Evolutionary conservation across 495 filamentous ascomycete species (phyloP).

Genomic region (Neurospora tetraspora): DNA sequence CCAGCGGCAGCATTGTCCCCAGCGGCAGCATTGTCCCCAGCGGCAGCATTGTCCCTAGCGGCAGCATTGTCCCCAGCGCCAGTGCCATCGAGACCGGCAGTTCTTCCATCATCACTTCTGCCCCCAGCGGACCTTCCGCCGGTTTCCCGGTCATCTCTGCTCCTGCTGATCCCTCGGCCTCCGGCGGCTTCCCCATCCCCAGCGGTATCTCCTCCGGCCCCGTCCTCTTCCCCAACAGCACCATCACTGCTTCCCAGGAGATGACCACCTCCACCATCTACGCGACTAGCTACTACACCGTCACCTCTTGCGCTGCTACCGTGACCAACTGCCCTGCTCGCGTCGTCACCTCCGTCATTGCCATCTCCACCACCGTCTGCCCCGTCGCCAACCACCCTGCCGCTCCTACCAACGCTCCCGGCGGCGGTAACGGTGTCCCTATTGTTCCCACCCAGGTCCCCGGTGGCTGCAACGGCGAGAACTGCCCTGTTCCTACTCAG

Average conservation of each 20-base stretch:
- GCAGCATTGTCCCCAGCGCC: background rate
- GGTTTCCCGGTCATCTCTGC: constrained; percentile 55
- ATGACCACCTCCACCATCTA: constrained; percentile 51
- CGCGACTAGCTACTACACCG: constrained; percentile 45
- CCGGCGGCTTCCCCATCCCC: constrained; percentile 47
- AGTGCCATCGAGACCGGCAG: background rate
- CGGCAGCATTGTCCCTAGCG: background rate
- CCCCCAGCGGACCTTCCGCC: constrained; percentile 39
- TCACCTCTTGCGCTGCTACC: constrained; percentile 46
- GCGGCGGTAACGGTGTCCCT: constrained; percentile 1
- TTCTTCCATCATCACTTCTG: background rate
- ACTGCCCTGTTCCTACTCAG: constrained; percentile 7
- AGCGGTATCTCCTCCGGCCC: constrained; percentile 39
- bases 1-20: background rate
- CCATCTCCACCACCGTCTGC: constrained; percentile 51
- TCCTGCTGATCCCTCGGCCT: constrained; percentile 45
- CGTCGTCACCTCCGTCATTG: constrained; percentile 44
- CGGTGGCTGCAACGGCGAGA: background rate
- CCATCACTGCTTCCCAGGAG: constrained; percentile 6
- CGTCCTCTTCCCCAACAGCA: background rate
- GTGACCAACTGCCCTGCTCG: constrained; percentile 52
- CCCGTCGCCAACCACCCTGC: constrained; percentile 33
- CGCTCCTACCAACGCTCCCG: constrained; percentile 3
- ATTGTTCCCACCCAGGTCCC: constrained; percentile 27
- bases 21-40: background rate